Conservation (phyloP, 495 filamentous ascomycete genomes). For the Talaromyces nanjingensis region DNA sequence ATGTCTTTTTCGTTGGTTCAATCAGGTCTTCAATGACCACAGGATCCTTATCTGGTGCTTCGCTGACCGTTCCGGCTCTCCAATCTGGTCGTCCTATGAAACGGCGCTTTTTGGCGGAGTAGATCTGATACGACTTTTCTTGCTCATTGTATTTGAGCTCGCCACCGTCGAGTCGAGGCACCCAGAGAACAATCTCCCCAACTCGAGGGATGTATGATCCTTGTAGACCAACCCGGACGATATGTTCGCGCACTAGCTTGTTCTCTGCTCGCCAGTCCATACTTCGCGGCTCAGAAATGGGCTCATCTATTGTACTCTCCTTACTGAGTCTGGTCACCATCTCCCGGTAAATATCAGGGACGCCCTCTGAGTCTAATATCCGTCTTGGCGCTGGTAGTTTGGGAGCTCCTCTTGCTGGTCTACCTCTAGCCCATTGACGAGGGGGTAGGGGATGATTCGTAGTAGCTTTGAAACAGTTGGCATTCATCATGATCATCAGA, state of each 20-base stretch:
- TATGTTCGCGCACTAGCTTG: slow-evolving; percentile 25
- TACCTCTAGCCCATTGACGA: not conserved
- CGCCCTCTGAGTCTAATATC: slow-evolving; percentile 29
- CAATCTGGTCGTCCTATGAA: slow-evolving; percentile 37
- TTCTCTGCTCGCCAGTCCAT: slow-evolving; percentile 49
- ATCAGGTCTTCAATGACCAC: slow-evolving; percentile 37
- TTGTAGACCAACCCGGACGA: slow-evolving; percentile 31
- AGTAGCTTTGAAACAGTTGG: not conserved
- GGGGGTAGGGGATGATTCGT: not conserved
- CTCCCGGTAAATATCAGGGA: slow-evolving; percentile 43
- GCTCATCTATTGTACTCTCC: slow-evolving; percentile 29
- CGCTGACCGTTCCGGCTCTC: slow-evolving; percentile 50
- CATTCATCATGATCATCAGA: slow-evolving; percentile 5
- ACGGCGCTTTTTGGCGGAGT: slow-evolving; percentile 17
- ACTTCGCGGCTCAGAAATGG: slow-evolving; percentile 39
- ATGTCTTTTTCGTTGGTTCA: slow-evolving; percentile 26
- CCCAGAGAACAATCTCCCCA: slow-evolving; percentile 55
- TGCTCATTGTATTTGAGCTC: slow-evolving; percentile 29
- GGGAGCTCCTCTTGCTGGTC: not conserved
- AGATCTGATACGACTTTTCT: slow-evolving; percentile 25
- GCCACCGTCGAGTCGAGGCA: slow-evolving; percentile 26
- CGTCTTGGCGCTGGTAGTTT: not conserved
- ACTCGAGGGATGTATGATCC: slow-evolving; percentile 46
- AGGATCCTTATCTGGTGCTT: slow-evolving; percentile 35
- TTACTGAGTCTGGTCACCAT: slow-evolving; percentile 43